Base-by-base conservation (phyloP, 2,329 filamentous ascomycete genomes). In the Talaromyces amestolkiae region DNA sequence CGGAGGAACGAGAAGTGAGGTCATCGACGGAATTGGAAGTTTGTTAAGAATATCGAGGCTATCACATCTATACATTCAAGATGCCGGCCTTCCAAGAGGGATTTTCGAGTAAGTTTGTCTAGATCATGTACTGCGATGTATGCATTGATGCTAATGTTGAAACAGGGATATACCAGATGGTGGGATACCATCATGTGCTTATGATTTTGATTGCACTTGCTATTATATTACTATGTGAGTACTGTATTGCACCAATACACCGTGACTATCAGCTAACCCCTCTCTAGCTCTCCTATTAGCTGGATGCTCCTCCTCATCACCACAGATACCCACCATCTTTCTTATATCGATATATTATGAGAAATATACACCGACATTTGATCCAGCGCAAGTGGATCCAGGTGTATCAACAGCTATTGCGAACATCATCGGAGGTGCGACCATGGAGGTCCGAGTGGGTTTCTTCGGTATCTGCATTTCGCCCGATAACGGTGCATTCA, bases 401-500 rank as follows among this genome's bases (percentile, higher is more conserved):
- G 91, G 90, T 66, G 90, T 95, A 66, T 90, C 92, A 68, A 87
- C 88, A 17, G 92, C 93, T 65, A 95, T 98, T 72, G 86, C 89
- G 68, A 96, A 95, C 80, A 96, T 99, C 68, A 94, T 96, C 65
- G 92, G 92, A 62, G 84, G 86, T 71, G 93, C 95, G 13, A 86
- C 87, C 66, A 83, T 99, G 58, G 92, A 96, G 78, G 93, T 95
- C 31, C 89, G 95, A 65, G 95, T 99, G 35, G 95, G 95, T 70
- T 99, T 96, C 83, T 99, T 99, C 74, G 95, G 95, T 71, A 96
- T 99, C 78, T 99, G 95, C 81, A 88, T 98, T 77, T 95, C 93
- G 79, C 89, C 92, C 1, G 92, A 97, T 76, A 91, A 91, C 66
- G 94, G 94, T 70, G 88, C 89, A 24, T 99, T 92, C 86, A 86